phyloP scores from a whole-genome alignment of 177 flowering plant genomes.

The Vitis hybrid region DNA sequence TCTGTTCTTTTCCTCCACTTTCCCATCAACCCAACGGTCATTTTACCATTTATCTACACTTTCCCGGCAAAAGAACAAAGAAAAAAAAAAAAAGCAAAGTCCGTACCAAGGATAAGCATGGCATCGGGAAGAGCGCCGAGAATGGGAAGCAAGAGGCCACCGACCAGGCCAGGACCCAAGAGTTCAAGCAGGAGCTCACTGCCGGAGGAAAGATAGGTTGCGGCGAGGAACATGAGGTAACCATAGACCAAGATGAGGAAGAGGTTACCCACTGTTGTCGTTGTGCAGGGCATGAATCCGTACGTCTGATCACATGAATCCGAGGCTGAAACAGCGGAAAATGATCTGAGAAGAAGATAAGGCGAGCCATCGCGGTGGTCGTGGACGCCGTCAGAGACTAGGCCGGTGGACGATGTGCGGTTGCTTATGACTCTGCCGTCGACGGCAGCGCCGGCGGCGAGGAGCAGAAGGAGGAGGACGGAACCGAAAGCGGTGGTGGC shows the following conservation, averaged over 20 bases:
- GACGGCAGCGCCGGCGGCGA: conserved; percentile 10
- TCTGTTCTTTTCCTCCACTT: neutral
- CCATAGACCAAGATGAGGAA: conserved; percentile 72
- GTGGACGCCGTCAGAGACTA: conserved; percentile 48
- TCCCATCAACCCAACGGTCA: neutral
- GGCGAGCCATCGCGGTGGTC: neutral
- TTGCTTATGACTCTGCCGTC: conserved; percentile 20
- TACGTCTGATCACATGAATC: conserved; percentile 67
- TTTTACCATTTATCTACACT: neutral
- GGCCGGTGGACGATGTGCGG: conserved; percentile 18
- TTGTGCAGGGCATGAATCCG: conserved; percentile 73
- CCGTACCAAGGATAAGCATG: conserved; percentile 61
- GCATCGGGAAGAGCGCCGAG: conserved; percentile 92
- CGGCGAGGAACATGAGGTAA: conserved; percentile 62
- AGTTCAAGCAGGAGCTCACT: conserved; percentile 74
- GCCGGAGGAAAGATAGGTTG: conserved; percentile 57
- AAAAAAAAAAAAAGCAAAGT: too few relatives aligned
- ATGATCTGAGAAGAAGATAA: conserved; percentile 1
- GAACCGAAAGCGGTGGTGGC: neutral
- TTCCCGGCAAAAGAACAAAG: neutral
- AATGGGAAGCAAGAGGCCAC: conserved; percentile 74
- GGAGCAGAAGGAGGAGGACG: conserved; percentile 19
- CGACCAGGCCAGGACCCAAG: conserved; percentile 76
- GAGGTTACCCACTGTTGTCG: conserved; percentile 50
- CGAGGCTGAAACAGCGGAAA: conserved; percentile 3